Percentiles rank a stretch among this genome's conserved stretches.
These are phyloP conservation scores for Rhizopogon rudus DNA, from an alignment of 768 basidiomycete genomes.

Conservation along the genomic window DNA sequence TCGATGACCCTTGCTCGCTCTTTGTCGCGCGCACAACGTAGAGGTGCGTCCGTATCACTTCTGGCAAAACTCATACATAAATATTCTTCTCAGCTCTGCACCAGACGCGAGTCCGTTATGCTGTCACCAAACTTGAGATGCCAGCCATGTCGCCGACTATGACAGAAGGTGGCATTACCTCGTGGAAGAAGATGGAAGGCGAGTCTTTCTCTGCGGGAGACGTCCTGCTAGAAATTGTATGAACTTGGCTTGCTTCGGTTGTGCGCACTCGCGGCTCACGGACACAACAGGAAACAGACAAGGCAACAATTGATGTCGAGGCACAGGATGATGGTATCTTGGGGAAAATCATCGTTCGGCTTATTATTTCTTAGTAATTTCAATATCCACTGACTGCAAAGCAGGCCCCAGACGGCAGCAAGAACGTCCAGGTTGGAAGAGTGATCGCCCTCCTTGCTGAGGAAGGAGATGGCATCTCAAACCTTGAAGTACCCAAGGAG, in stretches of 20 bases:
- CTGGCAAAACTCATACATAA: not conserved
- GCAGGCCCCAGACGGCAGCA: constrained; percentile 72
- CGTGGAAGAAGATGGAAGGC: constrained; percentile 88
- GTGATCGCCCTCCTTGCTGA: constrained; percentile 91
- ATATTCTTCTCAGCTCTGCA: constrained; percentile 35
- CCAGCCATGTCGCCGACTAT: constrained; percentile 98
- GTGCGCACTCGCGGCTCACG: not conserved
- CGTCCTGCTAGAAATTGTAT: constrained; percentile 84
- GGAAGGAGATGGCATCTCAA: constrained; percentile 92
- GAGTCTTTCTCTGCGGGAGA: constrained; percentile 79
- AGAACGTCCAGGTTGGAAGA: constrained; percentile 83
- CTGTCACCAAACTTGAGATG: constrained; percentile 78
- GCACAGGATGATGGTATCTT: constrained; percentile 95
- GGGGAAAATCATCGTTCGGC: constrained; percentile 84
- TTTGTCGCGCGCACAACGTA: constrained; percentile 10
- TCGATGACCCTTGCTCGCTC: constrained; percentile 12
- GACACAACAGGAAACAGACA: constrained; percentile 76
- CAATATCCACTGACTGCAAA: not conserved
- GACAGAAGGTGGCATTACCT: constrained; percentile 89
- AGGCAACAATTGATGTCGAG: constrained; percentile 97
- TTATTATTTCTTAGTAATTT: not conserved
- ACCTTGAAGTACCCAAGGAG: constrained; percentile 60
- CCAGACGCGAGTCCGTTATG: constrained; percentile 43
- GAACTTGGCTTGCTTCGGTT: constrained; percentile 21
- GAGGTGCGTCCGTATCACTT: not conserved